Evolutionary conservation across 140 eudicot species (phyloP).

Genomic region (Ambrosia hybrid): DNA sequence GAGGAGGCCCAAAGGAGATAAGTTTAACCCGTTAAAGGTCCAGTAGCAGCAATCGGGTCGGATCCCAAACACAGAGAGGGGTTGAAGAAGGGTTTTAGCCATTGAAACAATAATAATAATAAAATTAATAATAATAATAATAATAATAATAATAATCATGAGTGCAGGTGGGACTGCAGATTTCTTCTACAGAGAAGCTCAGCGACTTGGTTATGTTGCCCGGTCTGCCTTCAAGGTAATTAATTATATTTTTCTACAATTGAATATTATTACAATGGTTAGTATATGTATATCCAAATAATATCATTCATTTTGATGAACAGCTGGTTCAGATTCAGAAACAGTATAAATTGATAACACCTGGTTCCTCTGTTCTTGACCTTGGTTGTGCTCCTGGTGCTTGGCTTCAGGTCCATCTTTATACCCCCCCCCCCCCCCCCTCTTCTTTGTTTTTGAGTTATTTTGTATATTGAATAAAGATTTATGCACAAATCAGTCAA

Average conservation of each 20-base stretch:
- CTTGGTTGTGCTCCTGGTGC: conserved; percentile 99
- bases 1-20: too few species aligned
- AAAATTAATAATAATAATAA: too few species aligned
- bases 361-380: conserved; percentile 87
- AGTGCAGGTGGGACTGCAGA: conserved; percentile 71
- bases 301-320: conserved; percentile 16
- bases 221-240: conserved; percentile 96
- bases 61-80: neutral
- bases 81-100: conserved; percentile 22
- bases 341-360: conserved; percentile 70
- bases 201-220: conserved; percentile 93
- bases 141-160: conserved; percentile 22
- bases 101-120: neutral
- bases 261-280: too few species aligned
- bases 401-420: conserved; percentile 84
- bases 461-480: neutral
- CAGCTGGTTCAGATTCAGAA: conserved; percentile 93
- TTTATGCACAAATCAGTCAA: too few species aligned
- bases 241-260: neutral
- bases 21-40: conserved; percentile 5
- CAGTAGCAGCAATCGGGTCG: neutral
- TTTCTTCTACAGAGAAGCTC: conserved; percentile 96
- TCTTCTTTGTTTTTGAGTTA: neutral
- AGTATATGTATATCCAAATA: neutral
- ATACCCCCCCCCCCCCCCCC: neutral